These are phyloP conservation scores for Aspergillus sp. DNA, from an alignment of 2,329 filamentous ascomycete genomes.

Conservation along the genomic window DNA sequence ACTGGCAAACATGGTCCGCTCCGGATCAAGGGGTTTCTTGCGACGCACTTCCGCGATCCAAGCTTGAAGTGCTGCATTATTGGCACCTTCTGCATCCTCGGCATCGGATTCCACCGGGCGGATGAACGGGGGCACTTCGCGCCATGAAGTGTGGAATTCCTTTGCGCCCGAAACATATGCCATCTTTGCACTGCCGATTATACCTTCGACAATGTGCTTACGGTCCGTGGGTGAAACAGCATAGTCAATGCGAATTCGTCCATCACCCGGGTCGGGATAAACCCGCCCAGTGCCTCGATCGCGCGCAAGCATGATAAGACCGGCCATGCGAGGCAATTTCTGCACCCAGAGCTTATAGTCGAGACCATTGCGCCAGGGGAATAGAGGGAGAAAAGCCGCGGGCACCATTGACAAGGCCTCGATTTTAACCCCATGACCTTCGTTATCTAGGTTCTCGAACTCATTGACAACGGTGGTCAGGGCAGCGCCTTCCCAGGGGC, in stretches of 20 bases:
- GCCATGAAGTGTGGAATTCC: constrained; percentile 72
- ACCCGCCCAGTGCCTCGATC: constrained; percentile 77
- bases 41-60: constrained; percentile 56
- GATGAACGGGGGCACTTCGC: constrained; percentile 65
- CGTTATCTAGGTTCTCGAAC: constrained; percentile 77
- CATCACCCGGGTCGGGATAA: constrained; percentile 68
- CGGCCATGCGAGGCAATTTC: constrained; percentile 68
- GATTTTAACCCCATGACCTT: constrained; percentile 80
- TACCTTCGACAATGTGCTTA: constrained; percentile 68
- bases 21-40: constrained; percentile 49
- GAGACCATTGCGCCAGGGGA: constrained; percentile 68
- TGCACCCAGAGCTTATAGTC: constrained; percentile 72
- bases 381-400: constrained; percentile 60
- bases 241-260: constrained; percentile 69
- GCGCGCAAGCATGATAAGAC: constrained; percentile 71
- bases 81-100: constrained; percentile 48
- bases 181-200: constrained; percentile 72
- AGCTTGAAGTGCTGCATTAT: constrained; percentile 54
- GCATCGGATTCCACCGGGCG: constrained; percentile 38
- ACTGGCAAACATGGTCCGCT: constrained; percentile 46
- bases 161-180: constrained; percentile 74
- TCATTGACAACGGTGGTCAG: constrained; percentile 75
- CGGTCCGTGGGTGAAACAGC: constrained; percentile 70
- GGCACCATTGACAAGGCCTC: constrained; percentile 78
- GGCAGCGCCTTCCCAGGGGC: constrained; percentile 75